Base-by-base conservation (phyloP, 345 rosid species). In the Linum trigynum region DNA sequence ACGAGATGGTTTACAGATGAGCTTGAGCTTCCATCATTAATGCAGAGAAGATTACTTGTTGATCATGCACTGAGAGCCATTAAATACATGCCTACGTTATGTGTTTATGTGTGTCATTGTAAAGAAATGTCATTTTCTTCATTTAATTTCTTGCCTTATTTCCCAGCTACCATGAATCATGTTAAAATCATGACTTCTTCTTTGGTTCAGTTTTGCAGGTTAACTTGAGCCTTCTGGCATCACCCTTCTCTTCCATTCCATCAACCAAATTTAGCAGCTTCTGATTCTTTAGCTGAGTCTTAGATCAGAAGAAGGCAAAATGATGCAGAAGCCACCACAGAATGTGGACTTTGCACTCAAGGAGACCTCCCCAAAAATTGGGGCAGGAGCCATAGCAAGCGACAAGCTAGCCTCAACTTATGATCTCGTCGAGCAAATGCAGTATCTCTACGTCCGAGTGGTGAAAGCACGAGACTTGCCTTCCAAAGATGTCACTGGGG, bases 341-440 rank as follows among this genome's bases (percentile, higher is more conserved):
- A 8, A 67, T 23, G 63, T 65, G 4, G 77, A 74, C 37, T 74
- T 74, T 62, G 73, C 77, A 55, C 77, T 74, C 3, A 74, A 74
- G 70, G 77, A 74, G 73, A 74, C 77, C 64, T 69, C 77, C 12
- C 77, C 77, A 9, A 74, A 74, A 43, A 74, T 74, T 39, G 73
- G 77, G 61, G 73, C 67, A 16, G 77, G 66, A 39, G 69, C 77
- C 62, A 17, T 62, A 35, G 48, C 73, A 15, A 55, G 43, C 1
- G 73, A 74, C 62, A 74, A 74, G 61, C 69, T 69, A 5, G n/a
- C 77, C 67, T 74, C 73, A 70, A 65, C 77, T 59, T 74, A 74
- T 69, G 77, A 74, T 51, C 73, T 74, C 38, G 77, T 74, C 32
- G 77, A 74, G 39, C 77, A 74, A 62, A 74, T 74, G 77, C 77